Percentiles rank a stretch among this genome's conserved stretches.
Evolutionary conservation across 2,329 filamentous ascomycete species (phyloP).

Genomic region (Teratosphaeria viscida): DNA sequence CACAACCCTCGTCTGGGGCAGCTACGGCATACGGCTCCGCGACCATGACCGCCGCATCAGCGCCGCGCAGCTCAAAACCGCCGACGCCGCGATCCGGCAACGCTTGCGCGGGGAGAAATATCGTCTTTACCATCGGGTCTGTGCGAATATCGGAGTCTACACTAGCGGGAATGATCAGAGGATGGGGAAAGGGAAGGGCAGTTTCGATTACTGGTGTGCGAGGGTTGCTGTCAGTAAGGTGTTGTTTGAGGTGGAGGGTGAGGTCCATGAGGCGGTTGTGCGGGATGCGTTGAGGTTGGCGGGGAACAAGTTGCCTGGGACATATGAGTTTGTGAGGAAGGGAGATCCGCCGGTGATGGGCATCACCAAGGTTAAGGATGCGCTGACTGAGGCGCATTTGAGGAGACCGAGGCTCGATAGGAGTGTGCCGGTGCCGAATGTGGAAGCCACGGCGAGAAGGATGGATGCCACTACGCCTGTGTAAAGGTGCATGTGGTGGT

Average conservation of each 20-base stretch:
- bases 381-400: constrained; percentile 66
- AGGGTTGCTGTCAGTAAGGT: constrained; percentile 85
- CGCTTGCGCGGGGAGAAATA: constrained; percentile 85
- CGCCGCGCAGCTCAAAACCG: constrained; percentile 75
- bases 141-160: constrained; percentile 90
- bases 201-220: constrained; percentile 92
- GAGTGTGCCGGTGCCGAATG: constrained; percentile 16
- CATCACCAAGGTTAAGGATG: constrained; percentile 73
- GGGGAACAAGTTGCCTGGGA: constrained; percentile 82
- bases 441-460: constrained; percentile 17
- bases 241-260: constrained; percentile 83
- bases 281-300: constrained; percentile 89
- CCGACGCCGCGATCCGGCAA: constrained; percentile 85
- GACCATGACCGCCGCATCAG: constrained; percentile 90
- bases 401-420: constrained; percentile 52
- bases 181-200: constrained; percentile 99
- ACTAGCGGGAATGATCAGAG: constrained; percentile 90
- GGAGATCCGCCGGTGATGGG: constrained; percentile 84
- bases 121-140: constrained; percentile 80
- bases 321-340: constrained; percentile 90
- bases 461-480: constrained; percentile 16
- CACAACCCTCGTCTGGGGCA: constrained; percentile 91
- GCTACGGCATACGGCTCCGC: constrained; percentile 86
- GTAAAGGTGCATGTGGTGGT: neutral
- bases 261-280: constrained; percentile 88